Percentiles rank a stretch among this genome's conserved stretches.
Evolutionary conservation across 2,329 filamentous ascomycete species (phyloP).

Genomic region (Myriosclerotinia duriaeana): DNA sequence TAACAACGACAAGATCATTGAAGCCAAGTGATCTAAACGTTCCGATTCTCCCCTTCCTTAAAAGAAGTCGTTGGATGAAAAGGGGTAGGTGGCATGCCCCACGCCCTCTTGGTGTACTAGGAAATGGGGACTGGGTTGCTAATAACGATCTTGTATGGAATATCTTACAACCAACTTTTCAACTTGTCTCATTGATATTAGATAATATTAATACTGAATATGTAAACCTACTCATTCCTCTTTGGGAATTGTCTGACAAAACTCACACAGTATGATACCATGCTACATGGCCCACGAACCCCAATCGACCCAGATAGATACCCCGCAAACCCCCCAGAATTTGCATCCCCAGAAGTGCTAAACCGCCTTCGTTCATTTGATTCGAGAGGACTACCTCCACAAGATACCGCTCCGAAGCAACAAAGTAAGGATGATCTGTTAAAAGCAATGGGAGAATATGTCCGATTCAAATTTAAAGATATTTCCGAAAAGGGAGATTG

Average conservation of each 20-base stretch:
- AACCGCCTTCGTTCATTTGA: not conserved
- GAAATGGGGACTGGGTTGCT: not conserved
- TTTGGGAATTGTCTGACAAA: not conserved
- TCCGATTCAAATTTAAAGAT: not conserved
- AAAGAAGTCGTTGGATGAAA: not conserved
- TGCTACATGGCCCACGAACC: not conserved
- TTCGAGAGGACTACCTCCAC: conserved; percentile 4
- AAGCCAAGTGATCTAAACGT: not conserved
- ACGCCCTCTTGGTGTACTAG: not conserved
- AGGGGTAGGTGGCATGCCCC: not conserved
- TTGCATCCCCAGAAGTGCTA: not conserved
- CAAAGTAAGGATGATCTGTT: not conserved
- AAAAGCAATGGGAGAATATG: not conserved
- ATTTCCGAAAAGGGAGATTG: not conserved
- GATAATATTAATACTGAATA: not conserved
- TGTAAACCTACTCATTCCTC: not conserved
- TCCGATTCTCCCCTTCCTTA: not conserved
- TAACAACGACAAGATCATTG: conserved; percentile 4
- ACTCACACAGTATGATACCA: not conserved
- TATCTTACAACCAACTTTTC: conserved; percentile 3
- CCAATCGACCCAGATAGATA: not conserved
- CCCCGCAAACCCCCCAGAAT: not conserved
- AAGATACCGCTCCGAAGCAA: not conserved
- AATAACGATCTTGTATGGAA: conserved; percentile 3
- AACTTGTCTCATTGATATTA: conserved; percentile 1